A percentile compares a stretch with the other conserved stretches of the same genome.
These are phyloP conservation scores for Angophora floribunda DNA, from an alignment of 345 rosid genomes.

Conservation along the genomic window DNA sequence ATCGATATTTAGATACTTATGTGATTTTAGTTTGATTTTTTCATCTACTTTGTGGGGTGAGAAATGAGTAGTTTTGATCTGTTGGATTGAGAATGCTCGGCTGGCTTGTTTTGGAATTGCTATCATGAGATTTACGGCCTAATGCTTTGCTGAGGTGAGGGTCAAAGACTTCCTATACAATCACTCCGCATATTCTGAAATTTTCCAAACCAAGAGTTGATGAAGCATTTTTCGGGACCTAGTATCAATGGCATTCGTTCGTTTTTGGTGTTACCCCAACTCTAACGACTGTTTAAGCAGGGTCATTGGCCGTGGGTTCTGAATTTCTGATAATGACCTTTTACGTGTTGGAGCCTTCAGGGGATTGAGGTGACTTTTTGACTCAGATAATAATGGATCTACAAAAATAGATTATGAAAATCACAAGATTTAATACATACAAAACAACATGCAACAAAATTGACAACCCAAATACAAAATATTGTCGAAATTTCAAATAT, in stretches of 20 bases:
- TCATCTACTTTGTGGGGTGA: fast-evolving
- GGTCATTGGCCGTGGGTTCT: not conserved
- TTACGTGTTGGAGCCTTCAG: not conserved
- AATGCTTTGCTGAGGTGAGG: too few relatives aligned
- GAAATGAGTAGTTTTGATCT: not conserved
- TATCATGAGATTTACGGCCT: not conserved
- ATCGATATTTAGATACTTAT: not conserved
- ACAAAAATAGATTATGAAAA: too few relatives aligned
- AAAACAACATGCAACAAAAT: not conserved
- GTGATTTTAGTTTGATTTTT: not conserved
- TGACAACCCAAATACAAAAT: not conserved
- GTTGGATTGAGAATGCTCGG: not conserved
- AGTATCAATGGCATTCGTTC: not conserved
- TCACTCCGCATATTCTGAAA: too few relatives aligned
- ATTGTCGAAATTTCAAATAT: not conserved
- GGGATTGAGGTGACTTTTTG: not conserved
- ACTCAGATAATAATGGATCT: too few relatives aligned
- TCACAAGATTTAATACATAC: fast-evolving
- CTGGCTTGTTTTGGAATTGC: not conserved
- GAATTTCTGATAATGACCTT: not conserved
- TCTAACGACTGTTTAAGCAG: not conserved
- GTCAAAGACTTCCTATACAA: too few relatives aligned
- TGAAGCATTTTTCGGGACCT: not conserved
- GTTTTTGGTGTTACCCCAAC: not conserved
- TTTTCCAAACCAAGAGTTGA: not conserved